Percentiles rank a stretch among this genome's conserved stretches.
phyloP scores from a whole-genome alignment of 2,329 filamentous ascomycete genomes.

The Pyrenochaeta sp. region DNA sequence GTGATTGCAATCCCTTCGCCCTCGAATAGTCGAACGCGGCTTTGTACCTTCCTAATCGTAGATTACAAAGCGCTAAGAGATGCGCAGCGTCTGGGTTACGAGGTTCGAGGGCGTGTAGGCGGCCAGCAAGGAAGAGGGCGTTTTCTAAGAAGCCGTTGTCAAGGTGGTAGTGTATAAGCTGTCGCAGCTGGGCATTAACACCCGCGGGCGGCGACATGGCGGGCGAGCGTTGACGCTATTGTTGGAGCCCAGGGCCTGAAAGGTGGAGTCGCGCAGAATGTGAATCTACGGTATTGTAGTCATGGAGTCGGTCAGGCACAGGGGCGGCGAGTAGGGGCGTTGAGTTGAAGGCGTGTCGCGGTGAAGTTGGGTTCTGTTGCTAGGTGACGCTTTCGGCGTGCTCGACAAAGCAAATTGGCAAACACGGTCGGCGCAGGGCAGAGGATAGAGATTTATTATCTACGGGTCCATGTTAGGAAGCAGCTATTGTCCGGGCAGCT shows the following conservation, averaged over 20 bases:
- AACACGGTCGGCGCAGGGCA: constrained; percentile 30
- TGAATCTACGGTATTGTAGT: constrained; percentile 19
- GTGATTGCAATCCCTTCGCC: constrained; percentile 72
- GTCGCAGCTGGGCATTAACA: constrained; percentile 68
- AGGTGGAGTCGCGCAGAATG: constrained; percentile 13
- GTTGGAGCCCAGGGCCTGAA: constrained; percentile 7
- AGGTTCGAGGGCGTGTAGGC: constrained; percentile 83
- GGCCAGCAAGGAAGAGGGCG: constrained; percentile 91
- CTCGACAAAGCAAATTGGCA: constrained; percentile 51
- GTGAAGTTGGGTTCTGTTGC: constrained; percentile 35
- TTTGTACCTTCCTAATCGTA: constrained; percentile 81
- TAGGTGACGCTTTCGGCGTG: constrained; percentile 44
- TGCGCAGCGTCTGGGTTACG: constrained; percentile 82
- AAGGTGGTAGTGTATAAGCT: constrained; percentile 76
- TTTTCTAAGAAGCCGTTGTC: constrained; percentile 91
- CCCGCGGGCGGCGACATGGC: constrained; percentile 66
- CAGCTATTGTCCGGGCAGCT: constrained; percentile 15
- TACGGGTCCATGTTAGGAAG: constrained; percentile 22
- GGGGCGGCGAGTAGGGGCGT: constrained; percentile 4
- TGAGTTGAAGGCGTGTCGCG: constrained; percentile 20
- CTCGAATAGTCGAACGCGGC: constrained; percentile 87
- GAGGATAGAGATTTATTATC: constrained; percentile 12
- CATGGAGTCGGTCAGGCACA: constrained; percentile 36
- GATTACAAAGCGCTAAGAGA: constrained; percentile 83
- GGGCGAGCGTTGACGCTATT: constrained; percentile 22